Evolutionary conservation across 176 grass and related monocot genomes (phyloP), one percentile per base, ranked within the genome.

Genomic region (Eremochloa ophiuroides): DNA sequence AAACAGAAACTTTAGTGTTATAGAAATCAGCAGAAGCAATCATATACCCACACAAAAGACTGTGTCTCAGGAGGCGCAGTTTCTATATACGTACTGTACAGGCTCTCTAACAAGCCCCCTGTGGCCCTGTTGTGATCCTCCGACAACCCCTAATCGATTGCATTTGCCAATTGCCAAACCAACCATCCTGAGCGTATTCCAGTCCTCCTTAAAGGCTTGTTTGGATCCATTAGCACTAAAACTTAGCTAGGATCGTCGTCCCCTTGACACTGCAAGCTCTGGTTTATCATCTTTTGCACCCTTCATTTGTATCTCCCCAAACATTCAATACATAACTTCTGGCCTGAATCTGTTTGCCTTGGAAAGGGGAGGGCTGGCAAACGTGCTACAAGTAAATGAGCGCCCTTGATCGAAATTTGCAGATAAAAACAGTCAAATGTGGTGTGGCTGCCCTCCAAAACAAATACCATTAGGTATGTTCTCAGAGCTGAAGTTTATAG

Each of bases 391-490:
- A 18, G 74, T 65, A 77, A 95, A 95, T 61, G 92, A 95, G 66
- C 95, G 92, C 38, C 95, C 95, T 69, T 83, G 90, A 86, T 98
- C 95, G 16, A 98, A 98, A 56, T 89, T 94, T 56, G 90, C 90
- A 10, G 95, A 98, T 14, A 98, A 71, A 75, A 94, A 98, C 55
- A 98, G 90, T 22, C 92, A 98, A 98, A 80, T n/a, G n/a, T 95
- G 95, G 72, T 93, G 80, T 46, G 95, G 81, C 55, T 89, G 80
- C 5, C 95, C 95, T 62, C 95, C 92, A 84, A 98, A 95, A 41
- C 95, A 90, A 26, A 98, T 87, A n/a, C 95, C 92, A 20, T 98
- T 98, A 0, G 95, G 95, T 79, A 98, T 94, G 82, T 78, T 91
- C 12, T 98, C 95, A 9, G 95, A 98, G 47, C 84, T 91, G 74